Conservation (phyloP, 2,329 filamentous ascomycete species). For the Botrytis tulipae region DNA sequence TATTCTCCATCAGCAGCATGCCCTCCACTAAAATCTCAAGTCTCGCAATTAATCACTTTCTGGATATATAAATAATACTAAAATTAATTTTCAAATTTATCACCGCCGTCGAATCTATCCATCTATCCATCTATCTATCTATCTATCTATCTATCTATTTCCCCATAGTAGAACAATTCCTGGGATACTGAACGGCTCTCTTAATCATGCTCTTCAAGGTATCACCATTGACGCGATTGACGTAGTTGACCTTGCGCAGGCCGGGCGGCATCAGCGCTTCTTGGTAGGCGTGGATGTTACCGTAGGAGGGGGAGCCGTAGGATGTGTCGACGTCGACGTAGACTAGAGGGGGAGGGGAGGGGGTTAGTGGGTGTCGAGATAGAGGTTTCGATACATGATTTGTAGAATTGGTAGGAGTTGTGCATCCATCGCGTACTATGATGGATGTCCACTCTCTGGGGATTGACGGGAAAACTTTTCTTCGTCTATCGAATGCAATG, state of each 20-base stretch:
- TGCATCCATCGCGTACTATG: no score
- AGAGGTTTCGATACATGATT: no score
- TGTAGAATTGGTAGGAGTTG: no score
- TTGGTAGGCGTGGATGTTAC: constrained; percentile 46
- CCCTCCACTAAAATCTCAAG: no score
- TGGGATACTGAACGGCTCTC: constrained; percentile 37
- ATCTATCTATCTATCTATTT: not conserved
- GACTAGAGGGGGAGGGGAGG: constrained; percentile 30
- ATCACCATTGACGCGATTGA: constrained; percentile 41
- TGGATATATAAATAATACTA: no score
- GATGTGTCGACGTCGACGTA: constrained; percentile 45
- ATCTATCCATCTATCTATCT: not conserved
- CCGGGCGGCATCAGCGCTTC: constrained; percentile 41
- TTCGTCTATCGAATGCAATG: no score
- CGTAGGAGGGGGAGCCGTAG: constrained; percentile 43
- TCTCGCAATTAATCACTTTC: not conserved
- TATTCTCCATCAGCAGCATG: no score
- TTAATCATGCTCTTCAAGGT: constrained; percentile 42
- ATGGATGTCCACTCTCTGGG: no score
- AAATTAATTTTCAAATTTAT: not conserved
- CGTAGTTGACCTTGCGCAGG: constrained; percentile 43
- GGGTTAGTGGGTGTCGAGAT: not conserved
- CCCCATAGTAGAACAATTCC: constrained; percentile 14
- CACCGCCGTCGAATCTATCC: not conserved
- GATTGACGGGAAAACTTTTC: no score